Base-by-base conservation (phyloP, 441 rosid species). In the Gossypium gossypioides region DNA sequence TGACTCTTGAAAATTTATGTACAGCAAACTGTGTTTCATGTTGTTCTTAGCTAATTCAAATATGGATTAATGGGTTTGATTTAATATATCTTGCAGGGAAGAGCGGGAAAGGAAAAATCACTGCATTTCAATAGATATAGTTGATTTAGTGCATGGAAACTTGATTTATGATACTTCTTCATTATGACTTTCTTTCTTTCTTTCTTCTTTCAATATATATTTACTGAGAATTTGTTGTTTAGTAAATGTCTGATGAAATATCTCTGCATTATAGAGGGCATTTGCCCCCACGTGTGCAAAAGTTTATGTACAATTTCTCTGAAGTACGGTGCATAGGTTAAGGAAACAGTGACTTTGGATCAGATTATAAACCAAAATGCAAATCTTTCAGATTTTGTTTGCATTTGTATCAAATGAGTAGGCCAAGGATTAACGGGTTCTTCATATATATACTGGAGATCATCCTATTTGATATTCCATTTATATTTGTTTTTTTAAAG, bases 241-340 rank as follows among this genome's bases (percentile, higher is more conserved):
- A 24, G 18, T 27, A 58, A 40, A 25, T 2, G 40, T 58, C 18
- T 58, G 63, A 55, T 13, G 12, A 51, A 50, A 40, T 9, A 19
- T 58, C 25, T 58, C 18, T 58, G 40, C 63, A 13, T 25, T 6
- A 15, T 16, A n/a, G 63, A 58, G 46, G 37, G 7, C 18, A 22
- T 42, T 6, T 63, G 63, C 69, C 69, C 52, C 69, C 69, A 65
- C 69, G 69, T 65, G 69, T 54, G 72, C 29, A 12, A 52, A 68
- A 18, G 22, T 68, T 15, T 51, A 16, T 29, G 50, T 68, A 12
- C 25, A 29, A 52, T 18, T 52, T 68, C 18, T 52, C 6, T 52
- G 50, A 10, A 18, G 61, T 18, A 52, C 27, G 27, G 46, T 51
- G 24, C 7, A 16, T 51, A 68, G 60, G 46, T 67, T 50, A 67